Evolutionary conservation across 1,139 yeast genomes (phyloP).

Genomic region (Diutina mesorugosa): DNA sequence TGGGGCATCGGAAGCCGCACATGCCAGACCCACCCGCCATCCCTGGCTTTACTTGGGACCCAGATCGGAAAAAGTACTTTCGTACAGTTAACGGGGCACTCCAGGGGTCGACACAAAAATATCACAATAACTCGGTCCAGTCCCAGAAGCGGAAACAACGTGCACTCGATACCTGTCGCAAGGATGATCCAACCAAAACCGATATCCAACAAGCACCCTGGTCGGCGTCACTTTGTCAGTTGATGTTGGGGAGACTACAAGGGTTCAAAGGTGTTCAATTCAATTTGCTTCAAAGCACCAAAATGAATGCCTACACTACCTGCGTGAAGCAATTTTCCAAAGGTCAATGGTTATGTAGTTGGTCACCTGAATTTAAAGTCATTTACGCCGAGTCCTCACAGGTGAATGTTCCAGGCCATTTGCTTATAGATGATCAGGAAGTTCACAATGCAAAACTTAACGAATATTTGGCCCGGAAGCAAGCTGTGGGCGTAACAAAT

Average conservation of each 20-base stretch:
- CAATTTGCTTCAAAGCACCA: neutral
- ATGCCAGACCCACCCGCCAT: conserved; percentile 7
- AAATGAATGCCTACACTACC: neutral
- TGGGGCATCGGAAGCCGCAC: neutral
- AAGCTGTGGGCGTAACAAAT: neutral
- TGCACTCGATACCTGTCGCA: neutral
- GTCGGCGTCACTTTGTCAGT: neutral
- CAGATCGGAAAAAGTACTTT: conserved; percentile 28
- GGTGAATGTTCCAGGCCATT: neutral
- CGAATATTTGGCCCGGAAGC: neutral
- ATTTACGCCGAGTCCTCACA: neutral
- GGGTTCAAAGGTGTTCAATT: neutral
- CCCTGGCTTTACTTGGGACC: conserved; percentile 39
- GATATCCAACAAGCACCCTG: neutral
- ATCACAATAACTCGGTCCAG: conserved; percentile 23
- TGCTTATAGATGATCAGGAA: neutral
- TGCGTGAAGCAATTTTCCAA: neutral
- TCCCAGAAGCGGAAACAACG: conserved; percentile 12
- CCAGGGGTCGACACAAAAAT: conserved; percentile 10
- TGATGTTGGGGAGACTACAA: neutral
- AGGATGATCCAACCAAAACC: neutral
- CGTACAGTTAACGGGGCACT: conserved; percentile 24
- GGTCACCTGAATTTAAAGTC: neutral
- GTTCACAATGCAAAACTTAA: neutral
- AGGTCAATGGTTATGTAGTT: neutral